Evolutionary conservation across 345 rosid genomes (phyloP).

Genomic region (Eucalyptus curtisii): DNA sequence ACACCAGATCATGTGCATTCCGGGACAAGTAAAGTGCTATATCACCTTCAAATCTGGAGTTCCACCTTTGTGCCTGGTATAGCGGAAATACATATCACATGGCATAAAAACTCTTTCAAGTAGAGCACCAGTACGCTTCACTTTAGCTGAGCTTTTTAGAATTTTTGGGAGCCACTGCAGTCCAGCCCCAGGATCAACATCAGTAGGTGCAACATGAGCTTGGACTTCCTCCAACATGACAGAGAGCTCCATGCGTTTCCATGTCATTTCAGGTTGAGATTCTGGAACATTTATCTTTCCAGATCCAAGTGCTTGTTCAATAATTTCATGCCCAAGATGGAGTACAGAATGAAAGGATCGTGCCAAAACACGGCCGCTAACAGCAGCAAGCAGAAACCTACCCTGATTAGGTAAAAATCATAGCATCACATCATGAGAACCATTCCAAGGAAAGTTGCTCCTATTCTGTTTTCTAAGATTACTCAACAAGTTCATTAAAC

Average conservation of each 20-base stretch:
- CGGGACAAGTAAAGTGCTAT: neutral
- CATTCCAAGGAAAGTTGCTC: neutral
- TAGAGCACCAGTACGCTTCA: constrained; percentile 94
- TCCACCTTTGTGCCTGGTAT: constrained; percentile 97
- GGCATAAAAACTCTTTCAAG: constrained; percentile 99
- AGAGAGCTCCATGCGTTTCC: constrained; percentile 82
- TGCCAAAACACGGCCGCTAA: constrained; percentile 93
- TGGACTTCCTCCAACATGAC: constrained; percentile 98
- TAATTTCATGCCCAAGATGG: constrained; percentile 79
- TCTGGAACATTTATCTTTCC: constrained; percentile 58
- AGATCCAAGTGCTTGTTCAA: constrained; percentile 81
- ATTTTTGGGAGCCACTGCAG: constrained; percentile 98
- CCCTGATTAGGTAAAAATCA: constrained; percentile 43
- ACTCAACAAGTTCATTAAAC: neutral
- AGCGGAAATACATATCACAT: constrained; percentile 93
- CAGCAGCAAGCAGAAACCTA: constrained; percentile 96
- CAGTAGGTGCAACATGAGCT: constrained; percentile 99
- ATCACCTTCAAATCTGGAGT: constrained; percentile 92
- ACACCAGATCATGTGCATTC: neutral
- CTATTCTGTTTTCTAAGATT: neutral
- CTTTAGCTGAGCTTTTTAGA: constrained; percentile 75
- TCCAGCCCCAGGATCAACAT: constrained; percentile 99
- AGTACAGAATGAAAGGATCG: constrained; percentile 84
- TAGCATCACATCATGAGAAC: neutral
- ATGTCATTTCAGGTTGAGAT: constrained; percentile 81